Conservation (phyloP, 768 basidiomycete species). For the Candolleomyces eurysporus region DNA sequence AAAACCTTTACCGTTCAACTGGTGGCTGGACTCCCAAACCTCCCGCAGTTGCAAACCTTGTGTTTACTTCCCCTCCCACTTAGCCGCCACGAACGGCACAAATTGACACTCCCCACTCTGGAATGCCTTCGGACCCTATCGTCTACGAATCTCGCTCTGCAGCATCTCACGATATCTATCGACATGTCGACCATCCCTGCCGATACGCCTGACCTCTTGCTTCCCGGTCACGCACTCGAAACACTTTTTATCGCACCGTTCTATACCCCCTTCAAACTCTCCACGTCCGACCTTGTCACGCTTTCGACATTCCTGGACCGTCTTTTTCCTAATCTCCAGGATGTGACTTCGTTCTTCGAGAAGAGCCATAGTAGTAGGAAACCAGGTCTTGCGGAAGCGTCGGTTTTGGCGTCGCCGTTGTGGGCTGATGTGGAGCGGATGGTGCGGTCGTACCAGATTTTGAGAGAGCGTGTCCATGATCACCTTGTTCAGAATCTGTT, state of each 20-base stretch:
- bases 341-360: background rate
- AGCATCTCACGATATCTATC: background rate
- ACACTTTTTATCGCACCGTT: background rate
- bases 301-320: background rate
- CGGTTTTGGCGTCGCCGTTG: too few species aligned
- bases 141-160: background rate
- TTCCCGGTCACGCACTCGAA: background rate
- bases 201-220: background rate
- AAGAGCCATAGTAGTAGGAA: background rate
- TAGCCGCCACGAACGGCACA: background rate
- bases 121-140: background rate
- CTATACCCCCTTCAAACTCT: background rate
- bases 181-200: background rate
- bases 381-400: too few species aligned
- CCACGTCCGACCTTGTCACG: background rate
- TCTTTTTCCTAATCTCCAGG: background rate
- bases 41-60: background rate
- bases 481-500: too few species aligned
- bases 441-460: too few species aligned
- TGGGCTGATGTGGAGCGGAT: too few species aligned
- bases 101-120: background rate
- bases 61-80: background rate
- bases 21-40: background rate
- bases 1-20: background rate
- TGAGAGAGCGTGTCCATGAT: too few species aligned